Base-by-base conservation (phyloP, 202 grass and related monocot genomes). In the Carex arenaria region DNA sequence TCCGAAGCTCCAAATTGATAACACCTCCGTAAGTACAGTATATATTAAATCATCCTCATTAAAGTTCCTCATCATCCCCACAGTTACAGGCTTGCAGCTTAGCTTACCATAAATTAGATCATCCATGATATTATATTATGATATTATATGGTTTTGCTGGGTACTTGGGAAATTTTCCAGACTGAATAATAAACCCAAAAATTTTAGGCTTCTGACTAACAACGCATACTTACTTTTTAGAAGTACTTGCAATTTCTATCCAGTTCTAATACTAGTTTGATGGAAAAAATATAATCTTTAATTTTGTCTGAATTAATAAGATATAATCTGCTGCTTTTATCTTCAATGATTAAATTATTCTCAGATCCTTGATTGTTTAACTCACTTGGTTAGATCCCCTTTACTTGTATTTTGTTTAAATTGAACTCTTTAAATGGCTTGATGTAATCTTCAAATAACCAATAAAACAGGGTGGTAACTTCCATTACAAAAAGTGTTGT, bases 11-110 rank as follows among this genome's bases (percentile, higher is more conserved):
- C 89, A 94, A 63, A 89, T n/a, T 28, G 92, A 90, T 10, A 80
- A 70, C 9, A 92, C 5, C 85, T 97, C 90, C 80, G 90, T 62
- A 1, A 97, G 31, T 65, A 92, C 88, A 81, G 94, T 97, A 87
- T 97, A 90, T 64, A 92, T 55, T 81, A 90, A 66, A 53, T 90
- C 84, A 5, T 89, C 87, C 61, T 85, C 85, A 57, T 90, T 18
- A 87, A 79, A 90, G n/a, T 88, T 84, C 26, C 42, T 89, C 51
- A 65, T 77, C 64, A 10, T 26, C 67, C 17, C 85, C 85, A 49
- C 10, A 49, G 45, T 49, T 49, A 49, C 45, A 49, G 43, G 43
- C 43, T 83, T 55, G 40, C 67, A 34, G 53, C 88, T 8, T 72
- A 88, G 69, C 51, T 91, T 75, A 82, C 89, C 80, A 2, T 34